phyloP scores from a whole-genome alignment of 2,329 filamentous ascomycete species.

The Colletotrichum theobromicola region DNA sequence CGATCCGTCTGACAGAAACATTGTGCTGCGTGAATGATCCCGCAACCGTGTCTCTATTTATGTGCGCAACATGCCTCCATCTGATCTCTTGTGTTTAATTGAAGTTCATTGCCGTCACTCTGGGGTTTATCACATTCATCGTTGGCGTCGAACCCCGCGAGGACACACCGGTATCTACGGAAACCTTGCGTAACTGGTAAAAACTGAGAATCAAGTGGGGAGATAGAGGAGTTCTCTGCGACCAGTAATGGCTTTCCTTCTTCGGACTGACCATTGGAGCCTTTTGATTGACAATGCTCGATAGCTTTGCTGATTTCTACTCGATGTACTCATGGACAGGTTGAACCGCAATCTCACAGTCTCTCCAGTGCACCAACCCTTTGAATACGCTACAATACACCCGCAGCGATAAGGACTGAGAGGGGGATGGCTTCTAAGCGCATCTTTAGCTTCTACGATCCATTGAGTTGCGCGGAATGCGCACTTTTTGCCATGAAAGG shows the following conservation, averaged over 20 bases:
- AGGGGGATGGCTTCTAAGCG: not conserved
- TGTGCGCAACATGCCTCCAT: not conserved
- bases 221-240: no score
- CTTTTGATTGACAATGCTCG: no score
- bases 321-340: not conserved
- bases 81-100: not conserved
- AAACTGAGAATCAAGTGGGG: not conserved
- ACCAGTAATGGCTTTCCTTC: no score
- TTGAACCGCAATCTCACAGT: not conserved
- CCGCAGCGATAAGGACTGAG: not conserved
- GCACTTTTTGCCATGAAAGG: not conserved
- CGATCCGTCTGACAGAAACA: no score
- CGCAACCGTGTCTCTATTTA: not conserved
- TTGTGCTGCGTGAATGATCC: not conserved
- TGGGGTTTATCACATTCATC: not conserved
- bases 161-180: not conserved
- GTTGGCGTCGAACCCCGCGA: not conserved
- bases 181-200: accelerated
- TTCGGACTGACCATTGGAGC: no score
- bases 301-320: no score
- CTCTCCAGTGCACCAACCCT: accelerated
- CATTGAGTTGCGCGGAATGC: not conserved
- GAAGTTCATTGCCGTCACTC: not conserved
- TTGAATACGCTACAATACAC: not conserved
- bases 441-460: not conserved